Base-by-base conservation (phyloP, 129 eudicot genomes). In the Apium graveolens region DNA sequence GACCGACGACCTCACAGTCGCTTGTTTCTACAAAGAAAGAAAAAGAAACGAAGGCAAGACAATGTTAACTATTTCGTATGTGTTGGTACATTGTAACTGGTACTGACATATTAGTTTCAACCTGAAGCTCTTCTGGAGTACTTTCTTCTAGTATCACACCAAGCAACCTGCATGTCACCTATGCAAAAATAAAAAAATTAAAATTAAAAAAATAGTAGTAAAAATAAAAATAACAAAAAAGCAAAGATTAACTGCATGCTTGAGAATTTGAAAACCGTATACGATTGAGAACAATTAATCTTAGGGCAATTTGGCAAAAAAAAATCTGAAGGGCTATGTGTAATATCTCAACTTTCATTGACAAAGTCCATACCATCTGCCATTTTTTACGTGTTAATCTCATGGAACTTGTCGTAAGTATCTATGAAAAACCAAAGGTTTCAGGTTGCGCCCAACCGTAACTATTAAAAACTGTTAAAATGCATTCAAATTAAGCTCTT, bases 91-190 rank as follows among this genome's bases (percentile, higher is more conserved):
- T 41, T 20, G 12, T 77, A 46, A 13, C 8, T 5, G 35, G 70
- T 74, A 11, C 16, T 26, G 34, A 66, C 60, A 43, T 20, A 74
- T 9, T 37, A 27, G 11, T 18, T 11, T 27, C 16, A 66, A 89
- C 97, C 93, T 93, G 98, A 78, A 93, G 95, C 82, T 93, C 98
- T 86, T 93, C 98, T 16, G 97, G 93, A 70, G 82, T 89, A 80
- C 81, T 89, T 88, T 93, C 97, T 80, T 91, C 97, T 10, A 93
- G 91, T 81, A 93, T 80, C 44, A 91, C 96, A 78, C 96, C 97
- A 77, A 91, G 92, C 86, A 93, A 86, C 62, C 85, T 87, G 86
- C 97, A 93, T 18, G 98, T 93, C 42, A 93, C 97, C 98, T 93
- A 75, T 77, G 70, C 70, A 75, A 48, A 53, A 75, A 53, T 62